phyloP scores from a whole-genome alignment of 306 rosid genomes.

The Ziziphus jujuba region DNA sequence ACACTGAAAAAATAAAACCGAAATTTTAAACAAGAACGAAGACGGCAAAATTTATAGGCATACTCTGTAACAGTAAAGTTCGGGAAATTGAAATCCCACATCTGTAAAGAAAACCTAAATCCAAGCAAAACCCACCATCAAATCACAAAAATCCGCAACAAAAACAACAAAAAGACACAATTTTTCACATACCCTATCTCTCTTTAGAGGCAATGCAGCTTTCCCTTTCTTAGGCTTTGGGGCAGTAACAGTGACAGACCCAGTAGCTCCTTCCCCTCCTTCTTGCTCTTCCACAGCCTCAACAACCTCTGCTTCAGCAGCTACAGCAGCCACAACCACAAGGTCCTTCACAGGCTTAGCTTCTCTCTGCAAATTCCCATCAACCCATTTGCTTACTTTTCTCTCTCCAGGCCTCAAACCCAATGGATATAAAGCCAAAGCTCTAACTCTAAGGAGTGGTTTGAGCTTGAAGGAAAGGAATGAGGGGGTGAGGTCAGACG shows the following conservation, averaged over 20 bases:
- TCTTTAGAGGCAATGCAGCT: slow-evolving; percentile 85
- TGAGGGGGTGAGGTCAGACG: slow-evolving; percentile 54
- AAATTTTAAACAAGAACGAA: not conserved
- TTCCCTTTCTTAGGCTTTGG: slow-evolving; percentile 84
- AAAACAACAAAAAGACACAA: slow-evolving; percentile 5
- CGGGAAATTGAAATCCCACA: slow-evolving; percentile 3
- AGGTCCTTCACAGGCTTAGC: slow-evolving; percentile 24
- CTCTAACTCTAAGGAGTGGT: slow-evolving; percentile 38
- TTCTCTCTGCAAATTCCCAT: slow-evolving; percentile 21
- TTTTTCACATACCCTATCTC: slow-evolving; percentile 66
- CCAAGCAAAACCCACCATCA: slow-evolving; percentile 14
- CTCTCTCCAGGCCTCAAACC: slow-evolving; percentile 28
- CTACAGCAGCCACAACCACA: slow-evolving; percentile 45
- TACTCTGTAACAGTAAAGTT: slow-evolving; percentile 7
- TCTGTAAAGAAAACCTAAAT: too few species aligned
- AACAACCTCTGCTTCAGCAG: slow-evolving; percentile 55
- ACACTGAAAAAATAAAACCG: not conserved
- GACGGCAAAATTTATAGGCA: not conserved
- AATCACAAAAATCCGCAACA: not conserved
- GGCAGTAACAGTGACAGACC: slow-evolving; percentile 15
- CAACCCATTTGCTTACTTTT: slow-evolving; percentile 25
- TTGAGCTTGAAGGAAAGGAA: slow-evolving; percentile 48
- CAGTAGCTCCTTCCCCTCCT: slow-evolving; percentile 30
- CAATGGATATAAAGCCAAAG: slow-evolving; percentile 46
- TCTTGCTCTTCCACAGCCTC: slow-evolving; percentile 45